phyloP scores from a whole-genome alignment of 345 rosid genomes.

The Acer negundo region DNA sequence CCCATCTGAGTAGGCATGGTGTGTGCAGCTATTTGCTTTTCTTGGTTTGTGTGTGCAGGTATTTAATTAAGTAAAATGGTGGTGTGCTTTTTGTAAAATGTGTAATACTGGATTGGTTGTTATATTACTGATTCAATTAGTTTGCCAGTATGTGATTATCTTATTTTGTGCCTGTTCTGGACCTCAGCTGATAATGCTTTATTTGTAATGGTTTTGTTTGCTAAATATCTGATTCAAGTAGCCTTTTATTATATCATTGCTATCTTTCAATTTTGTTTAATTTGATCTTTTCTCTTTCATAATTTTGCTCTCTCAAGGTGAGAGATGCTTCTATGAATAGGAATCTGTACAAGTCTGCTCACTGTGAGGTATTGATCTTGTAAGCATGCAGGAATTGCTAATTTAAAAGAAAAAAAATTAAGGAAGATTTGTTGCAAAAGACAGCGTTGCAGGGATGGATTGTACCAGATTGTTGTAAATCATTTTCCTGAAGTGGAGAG shows the following conservation, averaged over 20 bases:
- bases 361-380: not conserved
- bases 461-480: not conserved
- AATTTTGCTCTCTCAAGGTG: not conserved
- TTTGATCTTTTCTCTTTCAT: no score
- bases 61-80: not conserved
- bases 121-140: not conserved
- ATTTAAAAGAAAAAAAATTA: no score
- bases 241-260: not conserved
- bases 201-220: not conserved
- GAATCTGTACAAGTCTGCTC: not conserved
- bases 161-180: not conserved
- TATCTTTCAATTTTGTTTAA: not conserved
- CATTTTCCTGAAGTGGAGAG: not conserved
- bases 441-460: not conserved
- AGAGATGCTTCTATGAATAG: not conserved
- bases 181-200: not conserved
- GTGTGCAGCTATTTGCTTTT: not conserved
- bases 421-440: not conserved
- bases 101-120: not conserved
- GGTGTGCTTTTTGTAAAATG: no score
- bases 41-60: no score
- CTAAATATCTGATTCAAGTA: not conserved
- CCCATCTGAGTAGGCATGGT: slow-evolving; percentile 22
- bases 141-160: not conserved
- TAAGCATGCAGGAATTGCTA: not conserved